Evolutionary conservation across 2,329 filamentous ascomycete species (phyloP), one percentile per base, ranked within the genome.

Genomic region (Ophiosphaerella herpotricha): DNA sequence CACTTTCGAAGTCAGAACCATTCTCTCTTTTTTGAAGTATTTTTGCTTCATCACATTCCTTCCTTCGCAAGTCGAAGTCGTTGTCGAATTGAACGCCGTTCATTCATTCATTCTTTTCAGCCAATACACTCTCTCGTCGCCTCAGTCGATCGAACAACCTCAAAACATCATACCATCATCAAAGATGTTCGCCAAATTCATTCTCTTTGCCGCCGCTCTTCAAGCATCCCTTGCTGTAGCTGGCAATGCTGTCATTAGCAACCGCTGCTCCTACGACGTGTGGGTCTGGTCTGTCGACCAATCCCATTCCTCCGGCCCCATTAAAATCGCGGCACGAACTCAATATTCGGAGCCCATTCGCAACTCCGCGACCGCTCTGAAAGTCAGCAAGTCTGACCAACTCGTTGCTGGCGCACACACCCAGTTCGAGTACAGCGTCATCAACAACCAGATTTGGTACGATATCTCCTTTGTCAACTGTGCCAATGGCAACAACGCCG

Each of bases 381-480:
- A 67, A 34, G 51, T 69, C 57, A 65, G 59, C 51, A 67, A 61
- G 26, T 53, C 59, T 4, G 37, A 64, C 38, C 44, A 57, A 40
- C 50, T 66, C 16, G 12, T 55, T 16, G 43, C 40, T 21, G 63
- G 58, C 13, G 41, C 56, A 13, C 63, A 66, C 13, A 67, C 64
- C 3, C 64, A 68, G 37, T 66, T 66, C 39, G 63, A 68, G 23
- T 68, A 68, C 55, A 56, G 54, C 47, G 57, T 64, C 33, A 49
- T 48, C 12, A 46, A 42, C 12, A 50, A 46, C 39, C 48, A 56
- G 31, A 26, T 68, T 18, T 68, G 58, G 57, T 68, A 60, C 51
- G 62, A 68, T 43, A 62, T 68, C 43, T 66, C 63, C 1, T 62
- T 66, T 21, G 63, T 68, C 42, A 54, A 68, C 45, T 68, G 64